Evolutionary conservation across 805 yeast species (phyloP), one percentile per base, ranked within the genome.

Genomic region (Candida hispaniensis): DNA sequence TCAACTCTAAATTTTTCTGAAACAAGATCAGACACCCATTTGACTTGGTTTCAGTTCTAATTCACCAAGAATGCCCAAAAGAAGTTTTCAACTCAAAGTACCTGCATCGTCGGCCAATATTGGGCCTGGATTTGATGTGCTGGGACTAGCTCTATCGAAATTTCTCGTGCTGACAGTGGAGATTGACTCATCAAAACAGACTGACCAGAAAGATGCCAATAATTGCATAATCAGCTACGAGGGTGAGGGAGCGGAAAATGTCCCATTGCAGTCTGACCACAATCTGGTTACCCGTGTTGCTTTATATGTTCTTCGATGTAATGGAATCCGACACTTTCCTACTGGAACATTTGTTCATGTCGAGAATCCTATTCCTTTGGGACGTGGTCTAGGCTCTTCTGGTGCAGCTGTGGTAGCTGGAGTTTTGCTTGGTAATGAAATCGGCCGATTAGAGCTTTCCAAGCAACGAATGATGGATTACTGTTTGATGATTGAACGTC

Each of bases 401-500:
- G 98, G 96, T 34, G 94, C 97, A 5, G 98, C 98, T 23, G 94
- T 91, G 18, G 97, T 91, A 17, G 97, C 93, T 12, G 98, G 98
- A 52, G 93, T 80, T 8, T 65, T 85, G 61, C 64, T 91, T 26
- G 98, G 93, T 30, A 81, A 81, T 52, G 88, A 77, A 45, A 66
- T 86, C 19, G 95, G 91, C 22, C 65, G 71, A 33, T 63, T 88
- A 20, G 73, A 71, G 1, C 71, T 85, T 41, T 61, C 75, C 32
- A 86, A 79, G 58, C 76, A 72, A 48, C 68, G 97, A 48, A 69
- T 91, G 75, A 64, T 91, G 49, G 98, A 91, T 58, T 91, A 80
- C 64, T 83, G 95, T 57, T 67, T 91, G 48, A 81, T 91, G 91
- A 86, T 91, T 47, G 98, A 91, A 63, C 75, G 97, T 55, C 98